phyloP scores from a whole-genome alignment of 2,329 filamentous ascomycete genomes.

The Arthrobotrys pseudoclavata region DNA sequence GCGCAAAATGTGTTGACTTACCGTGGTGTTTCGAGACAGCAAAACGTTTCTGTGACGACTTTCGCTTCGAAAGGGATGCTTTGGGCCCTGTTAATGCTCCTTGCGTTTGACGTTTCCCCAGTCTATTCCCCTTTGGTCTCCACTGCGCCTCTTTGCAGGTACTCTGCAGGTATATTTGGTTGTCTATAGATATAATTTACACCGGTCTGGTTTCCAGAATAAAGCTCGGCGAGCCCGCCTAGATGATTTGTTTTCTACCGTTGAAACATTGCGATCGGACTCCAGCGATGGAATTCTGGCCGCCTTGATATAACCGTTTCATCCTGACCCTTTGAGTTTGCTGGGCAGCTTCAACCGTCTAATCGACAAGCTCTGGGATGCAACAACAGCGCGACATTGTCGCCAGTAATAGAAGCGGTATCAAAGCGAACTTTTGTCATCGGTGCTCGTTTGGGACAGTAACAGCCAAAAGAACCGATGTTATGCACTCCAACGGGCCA shows the following conservation, averaged over 20 bases:
- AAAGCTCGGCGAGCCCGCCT: conserved; percentile 25
- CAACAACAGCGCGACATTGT: conserved; percentile 4
- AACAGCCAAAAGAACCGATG: background rate
- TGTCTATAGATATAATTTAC: conserved; percentile 9
- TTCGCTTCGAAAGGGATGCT: conserved; percentile 52
- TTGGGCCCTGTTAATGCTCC: conserved; percentile 20
- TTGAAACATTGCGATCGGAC: conserved; percentile 49
- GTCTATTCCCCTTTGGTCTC: conserved; percentile 35
- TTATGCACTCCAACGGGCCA: conserved; percentile 10
- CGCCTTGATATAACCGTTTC: conserved; percentile 38
- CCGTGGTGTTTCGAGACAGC: conserved; percentile 42
- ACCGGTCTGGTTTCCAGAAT: conserved; percentile 12
- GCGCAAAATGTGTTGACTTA: conserved; percentile 56
- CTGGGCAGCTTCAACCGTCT: conserved; percentile 33
- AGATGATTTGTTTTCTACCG: conserved; percentile 36
- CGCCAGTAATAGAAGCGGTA: conserved; percentile 14
- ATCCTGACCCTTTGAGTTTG: conserved; percentile 20
- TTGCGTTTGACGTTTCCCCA: conserved; percentile 34
- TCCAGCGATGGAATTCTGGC: conserved; percentile 35
- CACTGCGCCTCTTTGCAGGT: conserved; percentile 27
- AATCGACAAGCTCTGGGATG: conserved; percentile 17
- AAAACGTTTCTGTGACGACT: conserved; percentile 59
- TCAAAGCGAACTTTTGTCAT: background rate
- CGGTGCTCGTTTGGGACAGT: background rate
- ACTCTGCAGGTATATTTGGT: conserved; percentile 31